Percentiles rank a stretch among this genome's conserved stretches.
Conservation (phyloP, 768 basidiomycete species). For the Lanmaoa rubissima region DNA sequence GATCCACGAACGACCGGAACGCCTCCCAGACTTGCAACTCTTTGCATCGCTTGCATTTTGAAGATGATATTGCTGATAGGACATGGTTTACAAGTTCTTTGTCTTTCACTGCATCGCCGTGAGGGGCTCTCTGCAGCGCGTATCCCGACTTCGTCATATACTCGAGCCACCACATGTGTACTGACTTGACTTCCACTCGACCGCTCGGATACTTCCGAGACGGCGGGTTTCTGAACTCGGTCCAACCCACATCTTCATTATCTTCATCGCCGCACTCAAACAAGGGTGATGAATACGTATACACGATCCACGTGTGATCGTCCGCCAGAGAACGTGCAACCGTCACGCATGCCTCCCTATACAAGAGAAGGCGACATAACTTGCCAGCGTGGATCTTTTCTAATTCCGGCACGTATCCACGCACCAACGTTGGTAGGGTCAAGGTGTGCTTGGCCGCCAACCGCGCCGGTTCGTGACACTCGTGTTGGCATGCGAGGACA, state of each 20-base stretch:
- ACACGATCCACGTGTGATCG: slow-evolving; percentile 12
- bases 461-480: not conserved
- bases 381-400: slow-evolving; percentile 10
- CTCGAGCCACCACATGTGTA: slow-evolving; percentile 16
- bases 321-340: not conserved
- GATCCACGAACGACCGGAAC: slow-evolving; percentile 11
- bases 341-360: slow-evolving; percentile 4
- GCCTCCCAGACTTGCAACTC: not conserved
- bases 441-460: slow-evolving; percentile 11
- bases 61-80: not conserved
- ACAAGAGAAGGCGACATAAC: slow-evolving; percentile 6
- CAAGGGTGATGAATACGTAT: not conserved
- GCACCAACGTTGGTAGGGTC: not conserved
- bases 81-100: not conserved
- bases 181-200: not conserved
- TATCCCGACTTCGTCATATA: slow-evolving; percentile 14
- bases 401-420: slow-evolving; percentile 5
- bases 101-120: slow-evolving; percentile 1
- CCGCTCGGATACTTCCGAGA: slow-evolving; percentile 5
- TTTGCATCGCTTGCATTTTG: not conserved
- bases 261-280: not conserved
- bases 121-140: slow-evolving; percentile 1
- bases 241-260: not conserved
- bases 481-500: slow-evolving; percentile 13
- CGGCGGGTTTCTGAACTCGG: not conserved